A percentile compares a stretch with the other conserved stretches of the same genome.
These are phyloP conservation scores for Chrysanthemum makinoi DNA, from an alignment of 129 eudicot species.

Conservation along the genomic window DNA sequence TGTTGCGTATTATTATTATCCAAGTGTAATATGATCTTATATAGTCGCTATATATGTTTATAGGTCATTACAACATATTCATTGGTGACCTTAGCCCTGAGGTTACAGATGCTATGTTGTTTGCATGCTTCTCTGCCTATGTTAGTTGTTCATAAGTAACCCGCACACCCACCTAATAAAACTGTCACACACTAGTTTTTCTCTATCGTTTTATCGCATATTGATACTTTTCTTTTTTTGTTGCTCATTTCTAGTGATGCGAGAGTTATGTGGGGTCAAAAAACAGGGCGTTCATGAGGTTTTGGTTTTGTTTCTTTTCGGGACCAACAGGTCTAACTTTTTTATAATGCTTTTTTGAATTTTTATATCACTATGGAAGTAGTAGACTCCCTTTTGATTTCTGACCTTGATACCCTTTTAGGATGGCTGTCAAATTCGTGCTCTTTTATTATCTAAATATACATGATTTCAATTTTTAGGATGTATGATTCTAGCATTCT, in stretches of 20 bases:
- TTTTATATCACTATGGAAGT: slow-evolving; percentile 11
- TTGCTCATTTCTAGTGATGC: slow-evolving; percentile 53
- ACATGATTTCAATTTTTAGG: too few relatives aligned
- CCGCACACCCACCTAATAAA: neutral
- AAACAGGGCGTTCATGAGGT: slow-evolving; percentile 83
- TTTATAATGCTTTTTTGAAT: neutral
- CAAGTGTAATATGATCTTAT: too few relatives aligned
- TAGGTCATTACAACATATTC: slow-evolving; percentile 73
- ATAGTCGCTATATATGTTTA: too few relatives aligned
- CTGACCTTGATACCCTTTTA: slow-evolving; percentile 27
- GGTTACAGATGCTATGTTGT: slow-evolving; percentile 52
- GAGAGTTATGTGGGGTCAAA: slow-evolving; percentile 86
- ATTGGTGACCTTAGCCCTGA: slow-evolving; percentile 28
- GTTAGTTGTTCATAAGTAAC: slow-evolving; percentile 77
- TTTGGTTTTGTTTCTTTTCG: slow-evolving; percentile 86
- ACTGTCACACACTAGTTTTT: too few relatives aligned
- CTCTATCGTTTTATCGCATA: slow-evolving; percentile 11
- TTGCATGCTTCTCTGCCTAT: slow-evolving; percentile 73
- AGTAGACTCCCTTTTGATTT: neutral
- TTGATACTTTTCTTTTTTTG: neutral
- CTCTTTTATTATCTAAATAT: slow-evolving; percentile 12
- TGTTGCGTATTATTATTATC: too few relatives aligned
- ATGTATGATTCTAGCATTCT: too few relatives aligned
- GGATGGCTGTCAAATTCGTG: slow-evolving; percentile 39
- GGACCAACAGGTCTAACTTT: slow-evolving; percentile 56